Evolutionary conservation across 805 yeast genomes (phyloP).

Genomic region (Yarrowia porcina): DNA sequence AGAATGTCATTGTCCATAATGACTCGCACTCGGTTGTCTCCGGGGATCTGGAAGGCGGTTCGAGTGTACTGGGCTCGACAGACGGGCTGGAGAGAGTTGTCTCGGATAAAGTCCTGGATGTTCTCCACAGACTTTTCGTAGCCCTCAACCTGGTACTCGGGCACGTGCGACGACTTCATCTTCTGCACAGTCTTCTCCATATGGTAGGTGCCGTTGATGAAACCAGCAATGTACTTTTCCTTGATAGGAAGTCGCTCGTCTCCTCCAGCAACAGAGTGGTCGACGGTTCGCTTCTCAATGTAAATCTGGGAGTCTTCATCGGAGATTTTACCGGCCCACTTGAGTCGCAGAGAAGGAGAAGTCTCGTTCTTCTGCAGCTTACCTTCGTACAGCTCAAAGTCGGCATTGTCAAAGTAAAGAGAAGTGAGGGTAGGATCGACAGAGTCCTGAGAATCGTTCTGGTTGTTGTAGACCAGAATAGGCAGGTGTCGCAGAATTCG

Average conservation of each 20-base stretch:
- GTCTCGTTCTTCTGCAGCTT: conserved; percentile 67
- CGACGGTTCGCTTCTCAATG: conserved; percentile 75
- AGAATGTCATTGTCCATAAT: conserved; percentile 84
- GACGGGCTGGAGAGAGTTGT: conserved; percentile 73
- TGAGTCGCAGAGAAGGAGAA: conserved; percentile 73
- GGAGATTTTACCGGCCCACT: conserved; percentile 82
- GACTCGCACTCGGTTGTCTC: conserved; percentile 88
- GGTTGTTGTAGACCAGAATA: conserved; percentile 68
- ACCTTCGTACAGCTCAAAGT: conserved; percentile 81
- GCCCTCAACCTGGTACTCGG: conserved; percentile 50
- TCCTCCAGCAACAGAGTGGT: conserved; percentile 39
- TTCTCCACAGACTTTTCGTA: conserved; percentile 55
- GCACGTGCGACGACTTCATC: conserved; percentile 59
- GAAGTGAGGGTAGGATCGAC: conserved; percentile 82
- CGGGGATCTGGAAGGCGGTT: conserved; percentile 97
- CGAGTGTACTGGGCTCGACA: conserved; percentile 83
- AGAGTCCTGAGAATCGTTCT: conserved; percentile 44
- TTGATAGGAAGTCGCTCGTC: conserved; percentile 62
- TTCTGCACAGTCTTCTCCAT: conserved; percentile 56
- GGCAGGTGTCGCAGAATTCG: conserved; percentile 90
- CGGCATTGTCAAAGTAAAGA: conserved; percentile 78
- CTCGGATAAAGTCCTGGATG: conserved; percentile 59
- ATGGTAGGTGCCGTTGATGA: conserved; percentile 52
- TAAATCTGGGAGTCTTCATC: conserved; percentile 71
- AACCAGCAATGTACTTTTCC: conserved; percentile 76